Evolutionary conservation across 495 filamentous ascomycete genomes (phyloP), one percentile per base, ranked within the genome.

Genomic region (Chaetomium fimeti): DNA sequence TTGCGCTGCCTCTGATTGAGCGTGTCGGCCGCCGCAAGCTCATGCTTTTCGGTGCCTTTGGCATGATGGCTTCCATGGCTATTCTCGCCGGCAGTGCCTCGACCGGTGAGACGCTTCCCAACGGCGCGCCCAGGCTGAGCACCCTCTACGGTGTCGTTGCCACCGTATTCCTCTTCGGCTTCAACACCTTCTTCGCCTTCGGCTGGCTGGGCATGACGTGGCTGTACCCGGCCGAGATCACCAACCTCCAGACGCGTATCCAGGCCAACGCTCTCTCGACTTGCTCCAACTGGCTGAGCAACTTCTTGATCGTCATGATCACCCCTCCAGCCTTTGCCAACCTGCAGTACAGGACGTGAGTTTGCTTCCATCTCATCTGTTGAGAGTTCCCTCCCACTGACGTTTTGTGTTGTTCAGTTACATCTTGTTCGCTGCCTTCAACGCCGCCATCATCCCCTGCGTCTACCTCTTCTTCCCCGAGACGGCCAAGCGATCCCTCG

Each of bases 1-100:
- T n/a, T n/a, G n/a, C n/a, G n/a, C n/a, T n/a, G n/a, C n/a, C n/a
- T n/a, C n/a, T n/a, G n/a, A n/a, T n/a, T 11, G 78, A 80, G 57
- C 73, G 73, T 2, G 70, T 78, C 12, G 89, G 90, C 24, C 84
- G 90, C 38, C 84, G 89, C 1, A 81, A 81, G 54, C 80, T 92
- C 63, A 90, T 92, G 84, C 78, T 92, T 25, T 86, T 89, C 66
- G 88, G 89, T 43, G 86, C 86, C 5, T 81, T 78, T 1, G 90
- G 90, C 11, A 89, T 90, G 84, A 84, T 82, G 36, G 65, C 79
- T 0, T 88, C 83, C 61, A 91, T 91, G 89, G 82, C 85, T 18
- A 81, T 89, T 51, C 78, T 92, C 12, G 84, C 87, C 8, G 82
- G 78, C 69, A n/a, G n/a, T n/a, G n/a, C n/a, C n/a, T n/a, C n/a